Conservation (phyloP, 192 early-diverging fungal species). For the Podila horticola region DNA sequence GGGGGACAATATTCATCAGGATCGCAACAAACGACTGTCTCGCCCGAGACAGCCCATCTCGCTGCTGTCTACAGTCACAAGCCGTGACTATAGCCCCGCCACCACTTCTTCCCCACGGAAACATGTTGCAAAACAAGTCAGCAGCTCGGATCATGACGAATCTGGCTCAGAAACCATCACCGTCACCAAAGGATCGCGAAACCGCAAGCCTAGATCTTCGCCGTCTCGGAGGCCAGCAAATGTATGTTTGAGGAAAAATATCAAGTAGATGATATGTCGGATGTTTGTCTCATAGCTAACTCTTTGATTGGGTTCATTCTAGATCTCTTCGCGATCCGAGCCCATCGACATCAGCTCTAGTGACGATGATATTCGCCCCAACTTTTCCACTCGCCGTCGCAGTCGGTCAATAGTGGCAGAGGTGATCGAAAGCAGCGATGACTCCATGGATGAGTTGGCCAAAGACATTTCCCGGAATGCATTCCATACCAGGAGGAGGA, state of each 20-base stretch:
- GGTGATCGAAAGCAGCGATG: slow-evolving; percentile 20
- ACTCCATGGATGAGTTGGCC: slow-evolving; percentile 20
- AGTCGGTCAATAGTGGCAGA: not conserved
- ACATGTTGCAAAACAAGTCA: not conserved
- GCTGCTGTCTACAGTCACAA: not conserved
- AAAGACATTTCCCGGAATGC: slow-evolving; percentile 8
- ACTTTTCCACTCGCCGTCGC: not conserved
- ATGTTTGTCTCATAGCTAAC: too few relatives aligned
- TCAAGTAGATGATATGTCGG: too few relatives aligned
- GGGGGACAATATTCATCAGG: not conserved
- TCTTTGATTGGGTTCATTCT: not conserved
- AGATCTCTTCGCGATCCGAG: not conserved
- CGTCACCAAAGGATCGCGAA: not conserved
- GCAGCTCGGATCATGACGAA: not conserved
- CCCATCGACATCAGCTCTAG: not conserved
- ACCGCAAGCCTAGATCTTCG: not conserved
- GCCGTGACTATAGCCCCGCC: not conserved
- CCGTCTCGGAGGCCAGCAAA: not conserved
- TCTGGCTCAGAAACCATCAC: not conserved
- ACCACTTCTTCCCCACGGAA: not conserved
- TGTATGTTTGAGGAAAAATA: not conserved
- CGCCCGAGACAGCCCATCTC: not conserved
- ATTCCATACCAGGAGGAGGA: not conserved
- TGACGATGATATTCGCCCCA: not conserved
- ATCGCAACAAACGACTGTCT: not conserved